Base-by-base conservation (phyloP, 202 grass and related monocot species). In the Setaria viridis region DNA sequence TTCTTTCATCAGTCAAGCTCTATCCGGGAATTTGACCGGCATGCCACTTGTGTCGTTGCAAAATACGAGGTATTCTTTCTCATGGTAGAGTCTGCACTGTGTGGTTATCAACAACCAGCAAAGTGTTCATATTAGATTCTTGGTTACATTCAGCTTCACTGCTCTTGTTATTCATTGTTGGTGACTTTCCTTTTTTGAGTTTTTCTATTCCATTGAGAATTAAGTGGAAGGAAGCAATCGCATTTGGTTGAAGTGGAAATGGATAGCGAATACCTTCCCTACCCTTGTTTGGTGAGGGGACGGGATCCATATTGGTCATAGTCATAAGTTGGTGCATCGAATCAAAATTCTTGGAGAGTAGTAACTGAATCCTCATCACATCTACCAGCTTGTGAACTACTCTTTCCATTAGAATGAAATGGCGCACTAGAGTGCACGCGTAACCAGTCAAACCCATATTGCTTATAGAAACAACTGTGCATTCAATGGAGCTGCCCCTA, bases 21-120 rank as follows among this genome's bases (percentile, higher is more conserved):
- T 83, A 90, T 95, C 66, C 67, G 93, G 62, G 96, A 99, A 84
- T 99, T 99, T 43, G 95, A 98, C 79, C 89, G 75, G 43, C 95
- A 98, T 84, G 95, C 96, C 10, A 95, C 96, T 87, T 90, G 93
- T 73, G 79, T 82, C 78, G 88, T 96, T 91, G 96, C 89, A 72
- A 92, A 96, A 72, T 99, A 92, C 55, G 96, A 99, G 96, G 96
- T 99, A 90, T 53, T 85, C 14, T 90, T 87, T 84, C 9, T 80
- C 70, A 54, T 80, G 34, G 56, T 78, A 72, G 6, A 1, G 69
- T 62, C 19, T 54, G 9, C 72, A 77, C 9, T 4, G 1, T 78
- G 16, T 83, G 32, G 11, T 63, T 78, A 14, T 25, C 14, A 16
- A 32, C 48, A 83, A 45, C 50, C 51, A 67, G 41, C 25, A 54